Base-by-base conservation (phyloP, 2,329 filamentous ascomycete genomes). In the Parascedosporium putredinis region DNA sequence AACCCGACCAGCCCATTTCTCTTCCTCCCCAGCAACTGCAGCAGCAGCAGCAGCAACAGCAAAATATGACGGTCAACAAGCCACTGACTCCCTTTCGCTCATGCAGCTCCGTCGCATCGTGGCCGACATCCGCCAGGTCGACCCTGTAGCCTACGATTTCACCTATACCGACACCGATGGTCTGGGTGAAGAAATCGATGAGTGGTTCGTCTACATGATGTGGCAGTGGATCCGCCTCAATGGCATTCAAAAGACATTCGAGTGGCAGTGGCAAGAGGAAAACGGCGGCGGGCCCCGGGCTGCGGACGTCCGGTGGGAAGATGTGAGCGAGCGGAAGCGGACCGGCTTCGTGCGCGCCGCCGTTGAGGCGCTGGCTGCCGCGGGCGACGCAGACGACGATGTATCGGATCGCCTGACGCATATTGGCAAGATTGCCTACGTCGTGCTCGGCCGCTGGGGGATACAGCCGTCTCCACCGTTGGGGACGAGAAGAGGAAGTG, bases 161-260 rank as follows among this genome's bases (percentile, higher is more conserved):
- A 79, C 78, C 55, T 91, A 91, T 67, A 71, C 77, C 23, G 86
- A 91, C 64, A 76, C 78, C 50, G 82, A 83, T 20, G 71, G 80
- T 1, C 84, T 95, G 58, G 81, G 86, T 16, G 88, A 93, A 55
- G 93, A 98, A 70, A 75, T 98, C 45, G 88, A 97, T 62, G 93
- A 98, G 68, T 98, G 93, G 93, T 98, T 98, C 66, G 82, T 84
- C 49, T 96, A 97, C 67, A 85, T 86, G 58, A 83, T 88, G 54
- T 86, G 86, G 66, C 90, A 97, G 62, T 86, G 87, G 68, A 76
- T 84, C 44, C 83, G 90, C 59, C 72, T 96, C 45, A 77, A 86
- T 49, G 79, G 83, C 49, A 83, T 86, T 18, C 86, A 87, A 60
- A 74, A 80, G 33, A 81, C 83, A 2, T 97, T 95, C 60, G 79